Evolutionary conservation across 225 moss, liverwort and hornwort species (phyloP).

Genomic region (Marchantia polymorpha): DNA sequence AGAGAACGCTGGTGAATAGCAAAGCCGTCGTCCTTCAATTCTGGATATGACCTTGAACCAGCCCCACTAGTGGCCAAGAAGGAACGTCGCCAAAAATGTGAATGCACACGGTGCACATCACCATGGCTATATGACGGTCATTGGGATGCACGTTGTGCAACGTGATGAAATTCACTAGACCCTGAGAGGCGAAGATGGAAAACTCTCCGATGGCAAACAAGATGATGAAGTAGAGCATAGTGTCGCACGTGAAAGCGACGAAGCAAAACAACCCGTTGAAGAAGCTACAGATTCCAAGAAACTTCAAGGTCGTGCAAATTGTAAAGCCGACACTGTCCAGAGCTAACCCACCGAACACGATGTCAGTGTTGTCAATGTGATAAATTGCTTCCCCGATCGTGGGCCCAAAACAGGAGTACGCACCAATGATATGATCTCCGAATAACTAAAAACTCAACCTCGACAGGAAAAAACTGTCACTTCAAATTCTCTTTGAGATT

Average conservation of each 20-base stretch:
- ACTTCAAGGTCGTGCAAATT: conserved; percentile 75
- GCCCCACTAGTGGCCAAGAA: conserved; percentile 81
- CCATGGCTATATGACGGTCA: conserved; percentile 81
- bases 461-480: no score
- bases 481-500: no score
- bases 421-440: no score
- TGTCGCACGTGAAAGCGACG: conserved; percentile 57
- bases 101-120: conserved; percentile 85
- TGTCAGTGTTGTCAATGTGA: conserved; percentile 77
- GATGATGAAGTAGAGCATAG: conserved; percentile 58
- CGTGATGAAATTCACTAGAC: conserved; percentile 84
- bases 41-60: conserved; percentile 68
- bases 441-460: no score
- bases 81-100: conserved; percentile 98
- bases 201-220: conserved; percentile 85
- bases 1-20: conserved; percentile 61
- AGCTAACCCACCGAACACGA: conserved; percentile 70
- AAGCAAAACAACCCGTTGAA: conserved; percentile 65
- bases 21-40: conserved; percentile 81
- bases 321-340: conserved; percentile 79
- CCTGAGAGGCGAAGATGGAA: conserved; percentile 89
- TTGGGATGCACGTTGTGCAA: conserved; percentile 76
- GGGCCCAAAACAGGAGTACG: conserved; percentile 95
- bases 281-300: conserved; percentile 58
- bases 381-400: conserved; percentile 90